Evolutionary conservation across 148 eudicot genomes (phyloP).

Genomic region (Camellia lanceoleosa): DNA sequence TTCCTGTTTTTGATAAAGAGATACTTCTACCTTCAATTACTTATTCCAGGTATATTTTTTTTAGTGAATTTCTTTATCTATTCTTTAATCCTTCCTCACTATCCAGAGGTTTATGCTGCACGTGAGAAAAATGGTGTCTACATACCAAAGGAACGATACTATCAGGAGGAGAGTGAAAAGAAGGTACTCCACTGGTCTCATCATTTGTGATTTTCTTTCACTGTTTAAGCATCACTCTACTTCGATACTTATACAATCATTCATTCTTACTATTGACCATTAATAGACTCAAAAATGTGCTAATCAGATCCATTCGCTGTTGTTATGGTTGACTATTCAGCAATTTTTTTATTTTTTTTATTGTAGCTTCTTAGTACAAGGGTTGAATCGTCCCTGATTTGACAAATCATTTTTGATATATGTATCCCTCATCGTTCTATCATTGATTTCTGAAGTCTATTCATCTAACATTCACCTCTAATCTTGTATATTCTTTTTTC

Average conservation of each 20-base stretch:
- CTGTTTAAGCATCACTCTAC: not conserved
- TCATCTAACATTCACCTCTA: not conserved
- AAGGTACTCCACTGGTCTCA: slow-evolving; percentile 42
- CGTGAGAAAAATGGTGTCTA: slow-evolving; percentile 86
- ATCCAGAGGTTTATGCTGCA: slow-evolving; percentile 81
- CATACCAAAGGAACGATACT: slow-evolving; percentile 81
- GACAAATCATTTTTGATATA: not conserved
- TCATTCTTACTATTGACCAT: not conserved
- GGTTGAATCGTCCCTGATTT: not conserved
- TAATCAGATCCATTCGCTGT: not conserved
- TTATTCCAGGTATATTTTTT: not conserved
- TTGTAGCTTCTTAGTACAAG: not conserved
- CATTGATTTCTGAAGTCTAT: not conserved
- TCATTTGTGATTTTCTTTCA: not conserved
- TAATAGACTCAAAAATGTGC: not conserved
- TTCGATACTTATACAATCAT: not conserved
- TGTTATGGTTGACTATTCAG: not conserved
- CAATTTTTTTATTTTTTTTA: not conserved
- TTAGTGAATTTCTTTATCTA: no score
- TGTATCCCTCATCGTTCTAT: not conserved
- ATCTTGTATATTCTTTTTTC: not conserved
- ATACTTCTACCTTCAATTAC: not conserved
- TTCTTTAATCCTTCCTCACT: not conserved
- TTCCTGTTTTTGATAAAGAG: not conserved
- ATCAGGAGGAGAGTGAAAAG: slow-evolving; percentile 76